Evolutionary conservation across 2,329 filamentous ascomycete species (phyloP).

Genomic region (Alternaria longipes): DNA sequence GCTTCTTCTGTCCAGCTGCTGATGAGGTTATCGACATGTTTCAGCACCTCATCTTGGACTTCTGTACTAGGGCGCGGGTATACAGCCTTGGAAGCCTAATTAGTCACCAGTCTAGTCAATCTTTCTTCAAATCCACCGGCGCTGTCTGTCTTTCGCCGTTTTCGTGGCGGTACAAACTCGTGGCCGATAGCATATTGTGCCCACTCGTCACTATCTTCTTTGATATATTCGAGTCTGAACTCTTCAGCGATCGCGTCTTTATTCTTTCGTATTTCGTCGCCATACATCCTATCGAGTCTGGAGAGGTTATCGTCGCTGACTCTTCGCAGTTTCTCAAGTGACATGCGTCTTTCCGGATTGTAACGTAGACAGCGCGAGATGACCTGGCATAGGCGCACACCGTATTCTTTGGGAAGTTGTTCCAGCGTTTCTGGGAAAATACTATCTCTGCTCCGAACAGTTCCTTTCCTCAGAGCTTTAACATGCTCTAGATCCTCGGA

Average conservation of each 20-base stretch:
- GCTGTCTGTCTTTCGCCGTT: neutral
- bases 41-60: neutral
- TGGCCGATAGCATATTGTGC: neutral
- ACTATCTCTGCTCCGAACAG: neutral
- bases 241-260: neutral
- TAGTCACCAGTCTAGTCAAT: rapidly evolving
- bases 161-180: neutral
- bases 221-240: neutral
- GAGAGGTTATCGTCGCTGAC: neutral
- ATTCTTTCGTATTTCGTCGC: neutral
- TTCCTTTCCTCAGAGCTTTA: rapidly evolving
- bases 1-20: neutral
- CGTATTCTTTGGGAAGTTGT: neutral
- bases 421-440: neutral
- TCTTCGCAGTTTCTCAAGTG: neutral
- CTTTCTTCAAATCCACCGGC: neutral
- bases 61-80: neutral
- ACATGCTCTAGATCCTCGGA: neutral
- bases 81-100: neutral
- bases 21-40: neutral
- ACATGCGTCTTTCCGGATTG: neutral
- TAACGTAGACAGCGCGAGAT: neutral
- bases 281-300: neutral
- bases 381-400: neutral
- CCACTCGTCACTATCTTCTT: neutral